Evolutionary conservation across 352 stramenopile genomes (phyloP), one percentile per base, ranked within the genome.

Genomic region (Globisporangium camurandrum): DNA sequence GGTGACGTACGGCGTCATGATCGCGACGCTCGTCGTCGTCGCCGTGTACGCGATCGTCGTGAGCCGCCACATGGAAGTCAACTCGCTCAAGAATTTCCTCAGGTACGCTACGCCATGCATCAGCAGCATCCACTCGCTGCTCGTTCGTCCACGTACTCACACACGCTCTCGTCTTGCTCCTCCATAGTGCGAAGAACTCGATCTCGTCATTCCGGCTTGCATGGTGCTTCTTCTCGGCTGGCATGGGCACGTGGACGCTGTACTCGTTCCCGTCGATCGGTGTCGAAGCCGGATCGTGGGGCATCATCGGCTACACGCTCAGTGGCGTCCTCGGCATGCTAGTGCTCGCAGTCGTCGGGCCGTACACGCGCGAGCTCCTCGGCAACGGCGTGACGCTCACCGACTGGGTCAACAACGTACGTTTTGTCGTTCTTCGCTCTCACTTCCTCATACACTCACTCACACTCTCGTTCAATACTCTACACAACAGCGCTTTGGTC

Each of bases 221-320:
- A n/a, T 91, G 74, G 74, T 87, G 79, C 54, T 78, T 91, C 47
- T 91, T 91, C 58, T 73, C 79, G 11, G 73, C 79, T 19, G 72
- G 74, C 43, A 86, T 87, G 61, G 79, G 79, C 51, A 86, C 76
- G 11, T 86, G 76, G 64, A 83, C 79, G 22, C 64, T 91, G 24
- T 91, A 78, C 47, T 75, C 76, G 33, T 91, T 82, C 64, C 79
- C 79, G 8, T 60, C 87, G 53, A 88, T 88, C 60, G 79, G 76
- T 17, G 77, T 88, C 34, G 41, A 75, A 44, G 79, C 75, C 16
- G 74, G 79, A 17, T 73, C 76, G 12, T 91, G 76, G 79, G 76
- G 76, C 37, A 61, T 91, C 46, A 84, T 91, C 37, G 79, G 79
- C 34, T 91, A 91, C 50, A 71, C 74, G 30, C 67, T 91, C 34